phyloP scores from a whole-genome alignment of 2,329 filamentous ascomycete genomes.

The Raffaelea arxii region DNA sequence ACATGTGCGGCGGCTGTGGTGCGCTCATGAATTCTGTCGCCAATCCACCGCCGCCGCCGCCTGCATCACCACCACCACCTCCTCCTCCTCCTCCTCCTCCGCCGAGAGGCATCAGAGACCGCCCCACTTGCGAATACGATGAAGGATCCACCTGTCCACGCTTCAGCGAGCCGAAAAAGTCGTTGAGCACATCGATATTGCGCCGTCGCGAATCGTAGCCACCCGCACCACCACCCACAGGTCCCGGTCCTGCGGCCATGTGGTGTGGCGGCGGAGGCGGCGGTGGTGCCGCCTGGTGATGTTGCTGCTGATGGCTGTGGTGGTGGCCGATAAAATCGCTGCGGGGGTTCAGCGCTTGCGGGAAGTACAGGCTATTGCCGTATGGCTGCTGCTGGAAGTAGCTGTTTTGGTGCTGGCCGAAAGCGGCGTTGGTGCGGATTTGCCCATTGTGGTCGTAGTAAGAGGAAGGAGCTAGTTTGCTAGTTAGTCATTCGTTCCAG shows the following conservation, averaged over 20 bases:
- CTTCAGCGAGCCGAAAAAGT: constrained; percentile 90
- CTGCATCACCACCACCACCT: constrained; percentile 22
- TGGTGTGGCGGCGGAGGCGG: constrained; percentile 5
- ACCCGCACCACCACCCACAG: constrained; percentile 17
- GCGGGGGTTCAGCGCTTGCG: constrained; percentile 45
- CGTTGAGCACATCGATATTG: constrained; percentile 78
- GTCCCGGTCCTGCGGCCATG: constrained; percentile 2
- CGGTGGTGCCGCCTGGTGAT: constrained; percentile 3
- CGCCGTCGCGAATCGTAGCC: constrained; percentile 67
- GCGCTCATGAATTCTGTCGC: constrained; percentile 45
- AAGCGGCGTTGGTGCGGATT: constrained; percentile 48
- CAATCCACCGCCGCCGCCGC: constrained; percentile 36
- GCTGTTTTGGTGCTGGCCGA: constrained; percentile 44
- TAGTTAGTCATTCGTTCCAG: no score
- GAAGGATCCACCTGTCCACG: constrained; percentile 80
- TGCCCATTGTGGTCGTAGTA: constrained; percentile 59
- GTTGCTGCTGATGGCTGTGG: constrained; percentile 32
- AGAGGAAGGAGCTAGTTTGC: constrained; percentile 35
- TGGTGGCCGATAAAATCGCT: constrained; percentile 45
- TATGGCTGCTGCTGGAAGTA: constrained; percentile 50
- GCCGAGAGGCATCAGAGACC: constrained; percentile 75
- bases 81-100: constrained; percentile 40
- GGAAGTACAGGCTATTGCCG: constrained; percentile 66
- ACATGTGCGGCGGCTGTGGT: constrained; percentile 38
- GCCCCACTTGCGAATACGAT: constrained; percentile 86